phyloP scores from a whole-genome alignment of 305 asterid species.

The Fraxinus nigra region DNA sequence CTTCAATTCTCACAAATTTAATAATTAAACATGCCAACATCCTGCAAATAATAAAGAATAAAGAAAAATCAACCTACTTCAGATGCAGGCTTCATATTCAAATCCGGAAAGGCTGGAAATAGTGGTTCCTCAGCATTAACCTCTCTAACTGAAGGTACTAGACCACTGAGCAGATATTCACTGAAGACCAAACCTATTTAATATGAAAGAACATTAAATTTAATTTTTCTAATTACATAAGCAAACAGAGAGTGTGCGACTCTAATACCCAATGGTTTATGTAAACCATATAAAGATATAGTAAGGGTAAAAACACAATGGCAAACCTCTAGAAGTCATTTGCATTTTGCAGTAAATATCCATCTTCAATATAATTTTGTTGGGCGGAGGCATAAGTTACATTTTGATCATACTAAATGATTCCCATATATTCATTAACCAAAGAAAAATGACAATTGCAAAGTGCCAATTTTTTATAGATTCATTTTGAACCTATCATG shows the following conservation, averaged over 20 bases:
- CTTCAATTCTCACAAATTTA: not conserved
- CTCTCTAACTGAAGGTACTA: conserved; percentile 91
- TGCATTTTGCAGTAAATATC: not conserved
- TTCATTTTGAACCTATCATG: not conserved
- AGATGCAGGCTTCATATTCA: conserved; percentile 57
- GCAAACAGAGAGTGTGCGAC: not conserved
- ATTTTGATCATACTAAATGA: not conserved
- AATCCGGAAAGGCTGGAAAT: conserved; percentile 68
- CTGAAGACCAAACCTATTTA: conserved; percentile 83
- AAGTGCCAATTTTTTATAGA: not conserved
- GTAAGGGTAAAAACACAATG: not conserved
- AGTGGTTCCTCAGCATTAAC: conserved; percentile 86
- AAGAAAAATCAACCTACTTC: conserved; percentile 41
- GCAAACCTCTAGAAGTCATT: not conserved
- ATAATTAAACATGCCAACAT: not conserved
- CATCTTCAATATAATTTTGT: not conserved
- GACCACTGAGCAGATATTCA: conserved; percentile 89
- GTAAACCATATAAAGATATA: conserved; percentile 5
- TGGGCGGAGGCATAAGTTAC: not conserved
- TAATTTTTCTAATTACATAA: not conserved
- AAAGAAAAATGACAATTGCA: not conserved
- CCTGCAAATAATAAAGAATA: conserved; percentile 4
- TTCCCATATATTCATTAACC: not conserved
- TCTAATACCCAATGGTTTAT: not conserved
- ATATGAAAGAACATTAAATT: conserved; percentile 14